These are phyloP conservation scores for Sarocladiaceae sp. DNA, from an alignment of 2,329 filamentous ascomycete genomes.

Conservation along the genomic window DNA sequence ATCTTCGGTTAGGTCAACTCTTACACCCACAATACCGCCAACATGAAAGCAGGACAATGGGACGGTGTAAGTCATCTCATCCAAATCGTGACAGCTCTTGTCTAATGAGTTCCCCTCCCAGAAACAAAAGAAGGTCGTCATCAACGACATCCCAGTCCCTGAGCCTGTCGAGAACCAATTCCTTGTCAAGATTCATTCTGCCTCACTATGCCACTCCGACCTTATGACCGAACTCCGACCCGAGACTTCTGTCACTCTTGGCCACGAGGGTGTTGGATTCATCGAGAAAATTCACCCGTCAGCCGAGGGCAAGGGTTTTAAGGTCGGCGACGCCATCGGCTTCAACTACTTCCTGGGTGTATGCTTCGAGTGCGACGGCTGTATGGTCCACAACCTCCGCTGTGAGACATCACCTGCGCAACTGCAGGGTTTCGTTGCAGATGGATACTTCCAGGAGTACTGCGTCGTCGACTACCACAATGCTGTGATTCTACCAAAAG, in stretches of 20 bases:
- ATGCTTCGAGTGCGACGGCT: conserved; percentile 41
- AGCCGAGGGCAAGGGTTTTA: conserved; percentile 31
- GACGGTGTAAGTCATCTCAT: conserved; percentile 13
- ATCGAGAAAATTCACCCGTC: conserved; percentile 30
- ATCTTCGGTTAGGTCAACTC: too few relatives aligned
- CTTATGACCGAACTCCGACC: conserved; percentile 19
- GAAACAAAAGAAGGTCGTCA: conserved; percentile 19
- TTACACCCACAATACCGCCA: conserved; percentile 1
- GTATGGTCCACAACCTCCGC: conserved; percentile 34
- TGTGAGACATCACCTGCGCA: conserved; percentile 30
- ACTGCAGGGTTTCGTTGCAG: conserved; percentile 34
- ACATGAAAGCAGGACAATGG: conserved; percentile 17
- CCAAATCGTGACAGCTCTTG: background rate
- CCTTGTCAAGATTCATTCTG: conserved; percentile 28
- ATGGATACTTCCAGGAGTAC: conserved; percentile 43
- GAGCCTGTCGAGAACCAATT: conserved; percentile 32
- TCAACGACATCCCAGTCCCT: conserved; percentile 38
- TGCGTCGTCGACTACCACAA: conserved; percentile 38
- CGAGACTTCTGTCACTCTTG: conserved; percentile 22
- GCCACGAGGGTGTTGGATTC: conserved; percentile 40
- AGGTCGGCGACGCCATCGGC: conserved; percentile 36
- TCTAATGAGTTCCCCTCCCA: conserved; percentile 6
- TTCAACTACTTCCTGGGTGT: conserved; percentile 38
- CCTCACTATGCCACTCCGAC: conserved; percentile 29
- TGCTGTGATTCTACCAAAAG: conserved; percentile 22